A percentile compares a stretch with the other conserved stretches of the same genome.
These are phyloP conservation scores for Trifolium repens DNA, from an alignment of 306 rosid genomes.

Conservation along the genomic window DNA sequence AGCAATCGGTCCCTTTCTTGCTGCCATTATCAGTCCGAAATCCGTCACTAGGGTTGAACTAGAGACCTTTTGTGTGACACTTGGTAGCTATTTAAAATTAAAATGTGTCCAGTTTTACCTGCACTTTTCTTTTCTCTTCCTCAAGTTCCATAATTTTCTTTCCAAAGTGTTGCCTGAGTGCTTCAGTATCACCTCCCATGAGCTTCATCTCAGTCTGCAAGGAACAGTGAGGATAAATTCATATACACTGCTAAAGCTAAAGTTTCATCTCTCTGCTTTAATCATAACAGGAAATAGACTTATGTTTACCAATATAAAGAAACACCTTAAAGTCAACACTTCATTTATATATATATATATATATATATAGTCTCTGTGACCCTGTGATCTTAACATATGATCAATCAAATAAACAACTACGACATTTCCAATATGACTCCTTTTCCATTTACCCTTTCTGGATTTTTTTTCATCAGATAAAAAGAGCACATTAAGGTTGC, in stretches of 20 bases:
- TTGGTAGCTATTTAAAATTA: constrained; percentile 32
- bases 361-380: background rate
- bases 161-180: constrained; percentile 71
- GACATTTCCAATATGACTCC: constrained; percentile 13
- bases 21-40: constrained; percentile 51
- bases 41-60: constrained; percentile 41
- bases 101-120: constrained; percentile 52
- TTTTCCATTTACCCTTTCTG: constrained; percentile 14
- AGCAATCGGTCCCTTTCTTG: constrained; percentile 71
- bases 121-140: constrained; percentile 76
- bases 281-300: constrained; percentile 24
- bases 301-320: constrained; percentile 1
- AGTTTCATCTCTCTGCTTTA: constrained; percentile 26
- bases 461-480: constrained; percentile 13
- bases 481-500: constrained; percentile 7
- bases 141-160: constrained; percentile 77
- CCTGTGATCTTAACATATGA: constrained; percentile 12
- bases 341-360: constrained; percentile 20
- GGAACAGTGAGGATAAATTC: constrained; percentile 23
- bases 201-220: constrained; percentile 78
- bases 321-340: constrained; percentile 2
- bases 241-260: constrained; percentile 28
- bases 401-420: constrained; percentile 27
- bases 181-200: constrained; percentile 61
- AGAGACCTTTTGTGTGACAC: constrained; percentile 12